These are phyloP conservation scores for Globisporangium spiculum DNA, from an alignment of 352 stramenopile genomes.

Conservation along the genomic window DNA sequence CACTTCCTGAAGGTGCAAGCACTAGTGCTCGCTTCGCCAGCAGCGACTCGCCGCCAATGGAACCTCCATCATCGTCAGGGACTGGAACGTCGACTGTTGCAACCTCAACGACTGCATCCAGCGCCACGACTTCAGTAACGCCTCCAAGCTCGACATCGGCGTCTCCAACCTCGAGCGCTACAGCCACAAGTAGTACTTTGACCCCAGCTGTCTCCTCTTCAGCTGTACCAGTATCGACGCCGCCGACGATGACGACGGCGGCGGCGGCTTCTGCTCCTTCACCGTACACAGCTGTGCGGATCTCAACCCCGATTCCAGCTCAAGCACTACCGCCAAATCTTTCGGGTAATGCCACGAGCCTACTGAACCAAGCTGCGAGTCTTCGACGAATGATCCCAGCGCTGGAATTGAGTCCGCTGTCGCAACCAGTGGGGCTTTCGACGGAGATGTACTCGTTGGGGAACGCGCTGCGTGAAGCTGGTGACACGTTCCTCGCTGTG, in stretches of 20 bases:
- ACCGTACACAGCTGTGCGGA: neutral
- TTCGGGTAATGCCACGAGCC: neutral
- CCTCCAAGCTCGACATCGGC: neutral
- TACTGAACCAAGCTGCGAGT: slow-evolving; percentile 23
- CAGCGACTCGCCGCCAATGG: neutral
- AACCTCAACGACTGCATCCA: neutral
- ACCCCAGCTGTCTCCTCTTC: neutral
- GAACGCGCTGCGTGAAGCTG: slow-evolving; percentile 26
- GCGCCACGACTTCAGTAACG: neutral
- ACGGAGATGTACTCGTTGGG: slow-evolving; percentile 31
- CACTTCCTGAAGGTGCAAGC: slow-evolving; percentile 1
- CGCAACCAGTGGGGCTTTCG: slow-evolving; percentile 19
- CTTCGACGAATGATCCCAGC: slow-evolving; percentile 29
- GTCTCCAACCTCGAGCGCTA: neutral
- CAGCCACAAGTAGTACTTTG: neutral
- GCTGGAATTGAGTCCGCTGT: slow-evolving; percentile 23
- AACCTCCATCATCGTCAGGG: neutral
- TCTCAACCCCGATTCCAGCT: neutral
- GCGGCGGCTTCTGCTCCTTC: neutral
- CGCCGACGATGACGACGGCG: neutral
- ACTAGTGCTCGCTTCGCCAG: slow-evolving; percentile 6
- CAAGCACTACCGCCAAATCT: neutral
- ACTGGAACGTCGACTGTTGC: neutral
- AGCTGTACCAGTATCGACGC: neutral
- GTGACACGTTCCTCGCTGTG: slow-evolving; percentile 35